Percentiles rank a stretch among this genome's conserved stretches.
Conservation (phyloP, 805 yeast species). For the Metahyphopichia silvanorum region DNA sequence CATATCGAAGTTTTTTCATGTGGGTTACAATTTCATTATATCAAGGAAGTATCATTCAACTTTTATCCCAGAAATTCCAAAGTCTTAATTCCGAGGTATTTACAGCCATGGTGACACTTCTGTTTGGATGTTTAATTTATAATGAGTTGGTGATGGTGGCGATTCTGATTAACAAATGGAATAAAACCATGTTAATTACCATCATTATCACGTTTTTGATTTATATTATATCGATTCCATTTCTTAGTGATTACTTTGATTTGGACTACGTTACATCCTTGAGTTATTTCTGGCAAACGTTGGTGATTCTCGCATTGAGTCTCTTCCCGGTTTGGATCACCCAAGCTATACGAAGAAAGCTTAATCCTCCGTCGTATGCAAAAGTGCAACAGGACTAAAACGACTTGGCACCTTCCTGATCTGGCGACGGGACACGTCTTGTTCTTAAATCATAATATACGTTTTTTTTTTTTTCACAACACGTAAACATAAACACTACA, state of each 20-base stretch:
- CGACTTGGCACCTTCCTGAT: no score
- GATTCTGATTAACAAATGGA: conserved; percentile 91
- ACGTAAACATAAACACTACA: no score
- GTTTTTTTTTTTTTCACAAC: no score
- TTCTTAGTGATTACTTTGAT: conserved; percentile 84
- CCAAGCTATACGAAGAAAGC: conserved; percentile 65
- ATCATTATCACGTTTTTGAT: conserved; percentile 66
- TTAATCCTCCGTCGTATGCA: conserved; percentile 94
- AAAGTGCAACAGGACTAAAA: conserved; percentile 84
- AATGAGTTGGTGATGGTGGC: conserved; percentile 95
- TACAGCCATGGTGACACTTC: conserved; percentile 76
- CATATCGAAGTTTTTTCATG: conserved; percentile 82
- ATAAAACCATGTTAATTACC: conserved; percentile 65
- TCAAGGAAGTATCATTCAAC: conserved; percentile 86
- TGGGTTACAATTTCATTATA: conserved; percentile 90
- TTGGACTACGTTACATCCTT: conserved; percentile 56
- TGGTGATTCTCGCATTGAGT: conserved; percentile 63
- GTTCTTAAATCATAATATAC: no score
- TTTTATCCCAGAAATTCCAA: conserved; percentile 73
- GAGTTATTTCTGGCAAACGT: conserved; percentile 65
- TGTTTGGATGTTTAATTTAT: conserved; percentile 73
- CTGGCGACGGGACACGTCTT: no score
- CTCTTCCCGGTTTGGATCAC: conserved; percentile 88
- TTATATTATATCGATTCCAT: conserved; percentile 76
- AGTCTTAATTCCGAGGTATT: conserved; percentile 56